These are phyloP conservation scores for Syzygium malaccense DNA, from an alignment of 441 rosid genomes.

Conservation along the genomic window DNA sequence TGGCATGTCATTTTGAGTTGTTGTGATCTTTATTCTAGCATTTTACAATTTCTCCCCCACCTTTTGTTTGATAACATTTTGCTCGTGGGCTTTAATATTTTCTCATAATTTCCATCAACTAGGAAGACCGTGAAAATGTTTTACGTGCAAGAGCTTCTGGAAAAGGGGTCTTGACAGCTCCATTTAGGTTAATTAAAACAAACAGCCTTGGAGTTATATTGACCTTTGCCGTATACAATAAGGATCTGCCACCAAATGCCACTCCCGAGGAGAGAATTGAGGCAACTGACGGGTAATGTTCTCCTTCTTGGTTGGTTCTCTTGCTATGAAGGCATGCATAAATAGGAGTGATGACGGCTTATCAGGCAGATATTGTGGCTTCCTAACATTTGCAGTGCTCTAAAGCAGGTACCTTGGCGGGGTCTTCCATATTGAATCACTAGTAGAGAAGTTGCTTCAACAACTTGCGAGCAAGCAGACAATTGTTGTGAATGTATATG, in stretches of 20 bases:
- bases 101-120: slow-evolving; percentile 6
- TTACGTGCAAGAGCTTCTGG: slow-evolving; percentile 80
- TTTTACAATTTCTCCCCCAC: neutral
- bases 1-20: neutral
- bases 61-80: neutral
- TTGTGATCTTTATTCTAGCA: neutral
- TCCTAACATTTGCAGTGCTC: slow-evolving; percentile 4
- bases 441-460: slow-evolving; percentile 86
- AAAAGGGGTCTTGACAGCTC: slow-evolving; percentile 87
- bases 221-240: slow-evolving; percentile 84
- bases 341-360: neutral
- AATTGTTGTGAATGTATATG: slow-evolving; percentile 85
- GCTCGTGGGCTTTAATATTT: neutral
- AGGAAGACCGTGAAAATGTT: slow-evolving; percentile 91
- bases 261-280: slow-evolving; percentile 71
- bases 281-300: slow-evolving; percentile 73
- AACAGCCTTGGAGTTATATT: slow-evolving; percentile 85
- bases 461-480: slow-evolving; percentile 94
- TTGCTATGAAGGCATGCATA: neutral
- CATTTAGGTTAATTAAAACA: slow-evolving; percentile 75
- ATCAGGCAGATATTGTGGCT: neutral
- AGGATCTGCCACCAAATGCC: slow-evolving; percentile 73
- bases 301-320: neutral
- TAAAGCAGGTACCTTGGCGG: slow-evolving; percentile 81
- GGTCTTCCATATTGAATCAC: slow-evolving; percentile 73